Percentiles rank a stretch among this genome's conserved stretches.
phyloP scores from a whole-genome alignment of 2,329 filamentous ascomycete genomes.

The Arthrobotrys pseudoclavata region DNA sequence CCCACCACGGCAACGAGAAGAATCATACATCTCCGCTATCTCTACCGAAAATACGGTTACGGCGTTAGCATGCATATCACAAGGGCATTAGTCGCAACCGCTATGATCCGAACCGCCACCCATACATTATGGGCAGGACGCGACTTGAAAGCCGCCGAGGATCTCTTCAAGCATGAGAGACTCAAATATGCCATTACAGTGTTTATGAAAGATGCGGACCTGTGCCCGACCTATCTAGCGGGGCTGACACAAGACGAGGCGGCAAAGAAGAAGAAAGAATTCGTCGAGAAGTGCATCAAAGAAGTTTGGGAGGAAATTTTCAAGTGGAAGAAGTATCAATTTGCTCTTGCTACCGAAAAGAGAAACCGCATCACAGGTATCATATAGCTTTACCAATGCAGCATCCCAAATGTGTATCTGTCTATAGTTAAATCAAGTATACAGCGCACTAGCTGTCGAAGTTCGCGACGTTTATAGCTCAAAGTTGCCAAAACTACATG shows the following conservation, averaged over 20 bases:
- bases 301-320: constrained; percentile 48
- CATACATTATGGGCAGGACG: constrained; percentile 35
- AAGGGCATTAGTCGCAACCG: constrained; percentile 27
- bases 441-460: background rate
- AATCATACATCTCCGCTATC: constrained; percentile 22
- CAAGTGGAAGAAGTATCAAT: constrained; percentile 22
- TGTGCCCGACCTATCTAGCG: constrained; percentile 10
- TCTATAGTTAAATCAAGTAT: background rate
- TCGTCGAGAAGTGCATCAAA: constrained; percentile 41
- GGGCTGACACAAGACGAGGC: constrained; percentile 12
- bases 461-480: background rate
- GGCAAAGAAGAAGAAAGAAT: constrained; percentile 27
- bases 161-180: constrained; percentile 39
- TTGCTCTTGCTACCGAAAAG: background rate
- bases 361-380: background rate
- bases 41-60: constrained; percentile 18
- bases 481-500: background rate
- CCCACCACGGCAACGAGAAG: constrained; percentile 30
- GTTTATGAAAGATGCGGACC: constrained; percentile 40
- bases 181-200: constrained; percentile 18
- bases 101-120: constrained; percentile 32
- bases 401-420: too few relatives aligned
- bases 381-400: background rate
- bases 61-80: constrained; percentile 31
- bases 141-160: background rate